phyloP scores from a whole-genome alignment of 2,329 filamentous ascomycete species.

The Aspergillus novoparasiticus region DNA sequence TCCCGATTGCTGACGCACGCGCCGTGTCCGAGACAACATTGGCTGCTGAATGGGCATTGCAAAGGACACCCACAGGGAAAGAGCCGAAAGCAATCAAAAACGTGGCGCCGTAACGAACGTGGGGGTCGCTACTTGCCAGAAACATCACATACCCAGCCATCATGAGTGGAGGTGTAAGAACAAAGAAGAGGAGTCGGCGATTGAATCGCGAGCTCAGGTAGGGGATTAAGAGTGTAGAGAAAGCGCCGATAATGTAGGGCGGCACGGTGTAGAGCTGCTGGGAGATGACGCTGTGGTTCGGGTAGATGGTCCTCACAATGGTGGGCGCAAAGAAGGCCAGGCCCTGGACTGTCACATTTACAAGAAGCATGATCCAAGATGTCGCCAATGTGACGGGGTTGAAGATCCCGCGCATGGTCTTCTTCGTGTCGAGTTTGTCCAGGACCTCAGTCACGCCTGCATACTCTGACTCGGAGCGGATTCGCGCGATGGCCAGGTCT shows the following conservation, averaged over 20 bases:
- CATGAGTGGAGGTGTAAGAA: conserved; percentile 61
- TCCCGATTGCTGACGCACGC: conserved; percentile 66
- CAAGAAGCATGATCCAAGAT: conserved; percentile 58
- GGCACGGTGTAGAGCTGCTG: conserved; percentile 73
- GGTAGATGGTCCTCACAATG: conserved; percentile 70
- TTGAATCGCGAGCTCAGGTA: conserved; percentile 65
- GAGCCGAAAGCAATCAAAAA: conserved; percentile 69
- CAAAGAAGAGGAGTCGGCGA: conserved; percentile 62
- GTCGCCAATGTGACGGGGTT: conserved; percentile 63
- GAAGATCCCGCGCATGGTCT: conserved; percentile 64
- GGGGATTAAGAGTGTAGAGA: conserved; percentile 66
- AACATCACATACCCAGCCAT: conserved; percentile 74
- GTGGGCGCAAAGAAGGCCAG: conserved; percentile 71
- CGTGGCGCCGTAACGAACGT: conserved; percentile 68
- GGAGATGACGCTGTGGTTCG: conserved; percentile 56
- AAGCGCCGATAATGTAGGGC: conserved; percentile 67
- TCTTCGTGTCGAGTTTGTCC: conserved; percentile 63
- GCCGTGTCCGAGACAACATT: conserved; percentile 74
- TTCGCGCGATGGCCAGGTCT: conserved; percentile 64
- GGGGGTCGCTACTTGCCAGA: conserved; percentile 55
- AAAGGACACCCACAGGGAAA: conserved; percentile 65
- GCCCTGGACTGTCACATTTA: conserved; percentile 72
- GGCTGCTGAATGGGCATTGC: conserved; percentile 68
- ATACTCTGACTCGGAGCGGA: conserved; percentile 65
- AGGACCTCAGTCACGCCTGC: conserved; percentile 64